These are phyloP conservation scores for Metschnikowia orientalis DNA, from an alignment of 805 yeast genomes.

Conservation along the genomic window DNA sequence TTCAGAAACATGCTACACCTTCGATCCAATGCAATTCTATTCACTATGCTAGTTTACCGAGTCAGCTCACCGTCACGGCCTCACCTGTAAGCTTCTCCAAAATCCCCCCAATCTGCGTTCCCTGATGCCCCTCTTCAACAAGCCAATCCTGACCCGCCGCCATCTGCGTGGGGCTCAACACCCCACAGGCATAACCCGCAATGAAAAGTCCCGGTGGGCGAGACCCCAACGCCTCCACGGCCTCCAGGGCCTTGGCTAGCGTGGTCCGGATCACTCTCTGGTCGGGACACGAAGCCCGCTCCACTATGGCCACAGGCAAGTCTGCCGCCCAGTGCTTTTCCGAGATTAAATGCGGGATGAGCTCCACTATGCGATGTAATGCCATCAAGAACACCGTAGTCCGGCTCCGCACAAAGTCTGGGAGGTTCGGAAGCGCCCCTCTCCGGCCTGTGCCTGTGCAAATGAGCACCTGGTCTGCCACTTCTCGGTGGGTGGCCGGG, in stretches of 20 bases:
- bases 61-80: background rate
- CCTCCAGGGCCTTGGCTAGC: slow-evolving; percentile 60
- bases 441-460: slow-evolving; percentile 94
- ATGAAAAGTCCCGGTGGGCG: slow-evolving; percentile 91
- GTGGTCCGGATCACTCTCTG: slow-evolving; percentile 80
- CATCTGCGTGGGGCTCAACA: slow-evolving; percentile 26
- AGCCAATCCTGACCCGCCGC: slow-evolving; percentile 31
- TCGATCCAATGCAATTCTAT: too few species aligned
- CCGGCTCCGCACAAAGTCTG: slow-evolving; percentile 65
- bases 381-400: slow-evolving; percentile 91
- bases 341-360: slow-evolving; percentile 42
- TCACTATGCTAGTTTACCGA: background rate
- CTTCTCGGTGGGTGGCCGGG: slow-evolving; percentile 89
- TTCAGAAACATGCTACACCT: too few species aligned
- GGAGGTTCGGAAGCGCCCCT: slow-evolving; percentile 75
- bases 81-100: slow-evolving; percentile 12
- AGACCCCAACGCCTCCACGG: slow-evolving; percentile 72
- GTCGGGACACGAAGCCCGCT: slow-evolving; percentile 90
- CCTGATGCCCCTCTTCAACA: slow-evolving; percentile 43
- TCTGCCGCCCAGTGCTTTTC: slow-evolving; percentile 60
- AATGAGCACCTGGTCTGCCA: slow-evolving; percentile 85
- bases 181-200: slow-evolving; percentile 73
- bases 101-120: slow-evolving; percentile 11
- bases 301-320: slow-evolving; percentile 80
- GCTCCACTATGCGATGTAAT: slow-evolving; percentile 64